phyloP scores from a whole-genome alignment of 2,329 filamentous ascomycete species.

The Talaromyces rugulosus region DNA sequence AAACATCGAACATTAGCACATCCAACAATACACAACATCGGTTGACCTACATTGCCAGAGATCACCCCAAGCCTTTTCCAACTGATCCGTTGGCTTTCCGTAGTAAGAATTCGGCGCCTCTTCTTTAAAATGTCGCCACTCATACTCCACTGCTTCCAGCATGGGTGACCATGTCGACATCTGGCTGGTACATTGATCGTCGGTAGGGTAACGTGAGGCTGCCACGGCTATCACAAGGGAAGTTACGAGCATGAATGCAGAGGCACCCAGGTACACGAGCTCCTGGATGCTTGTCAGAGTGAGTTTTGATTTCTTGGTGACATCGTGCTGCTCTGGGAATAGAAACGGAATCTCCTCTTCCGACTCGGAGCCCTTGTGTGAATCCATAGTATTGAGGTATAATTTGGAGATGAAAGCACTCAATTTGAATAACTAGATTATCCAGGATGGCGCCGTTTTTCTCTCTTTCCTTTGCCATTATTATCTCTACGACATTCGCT shows the following conservation, averaged over 20 bases:
- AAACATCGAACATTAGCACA: background rate
- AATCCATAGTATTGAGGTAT: background rate
- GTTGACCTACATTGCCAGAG: constrained; percentile 3
- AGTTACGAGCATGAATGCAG: background rate
- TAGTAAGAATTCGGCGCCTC: background rate
- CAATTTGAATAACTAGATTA: too few relatives aligned
- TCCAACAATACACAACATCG: too few relatives aligned
- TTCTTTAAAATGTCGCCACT: background rate
- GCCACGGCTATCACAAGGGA: background rate
- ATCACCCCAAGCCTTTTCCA: background rate
- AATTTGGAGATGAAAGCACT: too few relatives aligned
- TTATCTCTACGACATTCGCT: too few relatives aligned
- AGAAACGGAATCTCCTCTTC: constrained; percentile 3
- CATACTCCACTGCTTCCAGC: constrained; percentile 2
- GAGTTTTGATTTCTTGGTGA: background rate
- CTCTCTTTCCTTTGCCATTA: too few relatives aligned
- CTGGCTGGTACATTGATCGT: background rate
- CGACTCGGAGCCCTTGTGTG: background rate
- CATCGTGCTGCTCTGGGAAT: background rate
- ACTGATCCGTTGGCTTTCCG: background rate
- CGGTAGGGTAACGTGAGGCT: background rate
- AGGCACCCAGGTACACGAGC: background rate
- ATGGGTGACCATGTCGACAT: constrained; percentile 5
- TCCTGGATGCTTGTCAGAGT: background rate
- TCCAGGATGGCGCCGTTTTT: too few relatives aligned